Conservation (phyloP, 1,284 basidiomycete genomes). For the Apiotrichum montevideense region DNA sequence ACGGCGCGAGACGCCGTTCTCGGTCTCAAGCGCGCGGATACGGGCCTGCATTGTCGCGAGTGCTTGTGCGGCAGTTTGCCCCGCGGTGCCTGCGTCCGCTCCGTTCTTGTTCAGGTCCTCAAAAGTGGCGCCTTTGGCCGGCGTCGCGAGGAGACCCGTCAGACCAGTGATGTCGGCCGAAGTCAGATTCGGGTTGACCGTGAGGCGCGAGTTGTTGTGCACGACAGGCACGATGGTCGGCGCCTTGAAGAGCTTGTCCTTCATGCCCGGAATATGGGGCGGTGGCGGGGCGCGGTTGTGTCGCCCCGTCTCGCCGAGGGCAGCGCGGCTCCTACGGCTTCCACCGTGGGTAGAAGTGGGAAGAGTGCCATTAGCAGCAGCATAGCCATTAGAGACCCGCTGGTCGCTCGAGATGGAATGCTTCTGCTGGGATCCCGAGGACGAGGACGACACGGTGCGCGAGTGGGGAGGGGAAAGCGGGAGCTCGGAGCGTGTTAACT, state of each 20-base stretch:
- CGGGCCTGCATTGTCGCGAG: conserved; percentile 38
- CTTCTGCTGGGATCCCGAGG: neutral
- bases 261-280: neutral
- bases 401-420: neutral
- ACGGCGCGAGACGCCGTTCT: conserved; percentile 68
- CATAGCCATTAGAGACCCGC: too few species aligned
- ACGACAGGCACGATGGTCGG: neutral
- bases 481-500: conserved; percentile 36
- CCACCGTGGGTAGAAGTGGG: neutral
- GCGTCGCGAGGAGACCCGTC: conserved; percentile 43
- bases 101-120: conserved; percentile 36
- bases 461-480: conserved; percentile 34
- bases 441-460: conserved; percentile 16
- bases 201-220: neutral
- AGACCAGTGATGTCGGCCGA: conserved; percentile 42
- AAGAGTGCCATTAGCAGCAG: neutral
- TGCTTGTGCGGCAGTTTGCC: conserved; percentile 27
- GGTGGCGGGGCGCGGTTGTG: conserved; percentile 20
- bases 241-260: neutral
- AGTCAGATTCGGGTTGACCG: neutral
- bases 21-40: conserved; percentile 57
- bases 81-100: conserved; percentile 18
- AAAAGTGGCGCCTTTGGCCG: conserved; percentile 36
- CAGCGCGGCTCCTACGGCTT: conserved; percentile 15
- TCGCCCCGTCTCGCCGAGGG: conserved; percentile 26